A percentile compares a stretch with the other conserved stretches of the same genome.
Conservation (phyloP, 176 grass and related monocot species). For the Aegilops speltoides region DNA sequence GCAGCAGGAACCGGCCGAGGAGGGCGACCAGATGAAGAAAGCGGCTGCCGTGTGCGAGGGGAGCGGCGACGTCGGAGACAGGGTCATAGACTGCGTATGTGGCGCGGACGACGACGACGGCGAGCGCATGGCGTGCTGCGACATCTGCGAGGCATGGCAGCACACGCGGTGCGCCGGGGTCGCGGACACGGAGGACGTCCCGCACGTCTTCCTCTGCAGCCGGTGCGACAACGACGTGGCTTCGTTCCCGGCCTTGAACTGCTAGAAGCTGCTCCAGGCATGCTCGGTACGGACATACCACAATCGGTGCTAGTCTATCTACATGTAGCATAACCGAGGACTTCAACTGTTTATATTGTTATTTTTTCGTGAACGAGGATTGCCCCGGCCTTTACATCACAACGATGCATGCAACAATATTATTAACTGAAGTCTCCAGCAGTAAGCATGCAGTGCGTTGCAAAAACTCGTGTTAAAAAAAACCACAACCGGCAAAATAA, state of each 20-base stretch:
- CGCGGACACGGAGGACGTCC: conserved; percentile 51
- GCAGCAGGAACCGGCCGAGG: conserved; percentile 22
- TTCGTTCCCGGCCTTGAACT: conserved; percentile 53
- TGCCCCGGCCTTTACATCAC: too few relatives aligned
- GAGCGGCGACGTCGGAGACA: conserved; percentile 9
- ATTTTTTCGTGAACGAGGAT: too few relatives aligned
- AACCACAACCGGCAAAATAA: too few relatives aligned
- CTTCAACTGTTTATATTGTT: neutral
- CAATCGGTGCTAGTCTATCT: neutral
- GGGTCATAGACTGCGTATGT: conserved; percentile 59
- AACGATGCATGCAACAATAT: too few relatives aligned
- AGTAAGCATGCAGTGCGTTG: too few relatives aligned
- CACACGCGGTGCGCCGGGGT: conserved; percentile 67
- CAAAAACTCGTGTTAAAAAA: too few relatives aligned
- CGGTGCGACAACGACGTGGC: conserved; percentile 61
- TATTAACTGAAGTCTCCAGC: too few relatives aligned
- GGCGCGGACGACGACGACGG: conserved; percentile 79
- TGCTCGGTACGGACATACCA: neutral
- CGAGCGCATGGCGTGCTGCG: conserved; percentile 79
- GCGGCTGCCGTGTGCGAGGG: conserved; percentile 52
- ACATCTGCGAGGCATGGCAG: conserved; percentile 86
- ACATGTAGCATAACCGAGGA: too few relatives aligned
- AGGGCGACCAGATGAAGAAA: conserved; percentile 17
- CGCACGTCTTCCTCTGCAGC: conserved; percentile 67
- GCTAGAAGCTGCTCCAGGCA: conserved; percentile 27